Percentiles rank a stretch among this genome's conserved stretches.
phyloP scores from a whole-genome alignment of 768 basidiomycete genomes.

The Trametes cinnabarina region DNA sequence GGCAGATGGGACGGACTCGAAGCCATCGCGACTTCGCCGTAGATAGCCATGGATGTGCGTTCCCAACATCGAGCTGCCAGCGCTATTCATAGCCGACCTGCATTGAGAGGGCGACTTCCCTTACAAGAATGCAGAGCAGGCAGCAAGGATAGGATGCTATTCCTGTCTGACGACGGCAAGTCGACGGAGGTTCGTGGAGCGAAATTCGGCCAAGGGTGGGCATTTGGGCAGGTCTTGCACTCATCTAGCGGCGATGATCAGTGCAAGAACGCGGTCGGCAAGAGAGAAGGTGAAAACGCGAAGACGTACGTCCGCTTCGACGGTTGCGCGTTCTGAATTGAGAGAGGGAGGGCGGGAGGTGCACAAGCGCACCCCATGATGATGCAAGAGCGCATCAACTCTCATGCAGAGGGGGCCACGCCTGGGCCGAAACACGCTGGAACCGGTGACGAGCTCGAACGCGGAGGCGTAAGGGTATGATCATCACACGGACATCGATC shows the following conservation, averaged over 20 bases:
- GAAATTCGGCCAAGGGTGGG: background rate
- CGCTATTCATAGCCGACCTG: conserved; percentile 2
- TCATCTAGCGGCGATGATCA: background rate
- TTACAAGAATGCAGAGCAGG: background rate
- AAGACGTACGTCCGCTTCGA: background rate
- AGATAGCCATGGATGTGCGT: background rate
- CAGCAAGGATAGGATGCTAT: conserved; percentile 6
- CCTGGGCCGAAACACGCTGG: background rate
- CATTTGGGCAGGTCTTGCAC: background rate
- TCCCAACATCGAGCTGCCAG: background rate
- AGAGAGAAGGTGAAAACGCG: background rate
- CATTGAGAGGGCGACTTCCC: background rate
- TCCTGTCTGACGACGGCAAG: background rate
- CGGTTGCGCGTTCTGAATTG: background rate
- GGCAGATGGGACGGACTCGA: background rate
- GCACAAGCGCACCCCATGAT: conserved; percentile 17
- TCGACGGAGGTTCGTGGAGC: background rate
- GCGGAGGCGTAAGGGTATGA: background rate
- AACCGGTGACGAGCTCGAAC: conserved; percentile 10
- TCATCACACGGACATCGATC: conserved; percentile 16
- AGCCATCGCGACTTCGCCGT: background rate
- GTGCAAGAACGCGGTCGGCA: background rate
- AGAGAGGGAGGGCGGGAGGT: background rate
- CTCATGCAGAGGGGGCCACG: conserved; percentile 6
- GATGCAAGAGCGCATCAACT: conserved; percentile 21